Evolutionary conservation across 352 stramenopile genomes (phyloP).

Genomic region (Pythium aristosporum): DNA sequence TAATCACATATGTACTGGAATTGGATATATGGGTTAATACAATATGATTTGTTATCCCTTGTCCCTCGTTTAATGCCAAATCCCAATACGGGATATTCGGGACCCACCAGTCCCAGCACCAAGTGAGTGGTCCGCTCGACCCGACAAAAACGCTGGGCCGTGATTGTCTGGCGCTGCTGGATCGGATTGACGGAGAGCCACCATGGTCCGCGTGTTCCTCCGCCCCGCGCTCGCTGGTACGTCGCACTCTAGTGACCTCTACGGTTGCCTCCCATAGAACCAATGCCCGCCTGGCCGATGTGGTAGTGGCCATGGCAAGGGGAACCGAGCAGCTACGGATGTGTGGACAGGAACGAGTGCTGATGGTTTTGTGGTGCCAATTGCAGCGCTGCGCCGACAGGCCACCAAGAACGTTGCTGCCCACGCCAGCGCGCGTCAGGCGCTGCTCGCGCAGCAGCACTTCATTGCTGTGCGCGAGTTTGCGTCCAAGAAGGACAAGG

Average conservation of each 20-base stretch:
- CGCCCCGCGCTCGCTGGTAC: slow-evolving; percentile 55
- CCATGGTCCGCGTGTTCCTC: slow-evolving; percentile 75
- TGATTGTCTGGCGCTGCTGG: slow-evolving; percentile 28
- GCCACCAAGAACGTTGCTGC: slow-evolving; percentile 20
- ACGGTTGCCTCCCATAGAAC: too few species aligned
- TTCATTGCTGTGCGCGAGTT: slow-evolving; percentile 25
- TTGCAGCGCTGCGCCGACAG: slow-evolving; percentile 28
- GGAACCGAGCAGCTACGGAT: slow-evolving; percentile 3
- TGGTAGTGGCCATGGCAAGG: neutral
- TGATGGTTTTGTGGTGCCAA: slow-evolving; percentile 8
- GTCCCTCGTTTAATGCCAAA: slow-evolving; percentile 14
- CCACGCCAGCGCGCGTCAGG: slow-evolving; percentile 18
- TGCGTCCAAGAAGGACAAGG: slow-evolving; percentile 61
- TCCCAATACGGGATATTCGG: slow-evolving; percentile 27
- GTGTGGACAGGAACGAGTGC: slow-evolving; percentile 4
- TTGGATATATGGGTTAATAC: neutral
- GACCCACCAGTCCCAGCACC: slow-evolving; percentile 17
- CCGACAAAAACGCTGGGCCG: slow-evolving; percentile 25
- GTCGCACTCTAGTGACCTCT: slow-evolving; percentile 14
- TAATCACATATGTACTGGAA: neutral
- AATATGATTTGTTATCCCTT: neutral
- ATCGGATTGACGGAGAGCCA: slow-evolving; percentile 29
- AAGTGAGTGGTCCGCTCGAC: slow-evolving; percentile 33
- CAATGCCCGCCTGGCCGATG: too few species aligned
- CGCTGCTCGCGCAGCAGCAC: slow-evolving; percentile 21